phyloP scores from a whole-genome alignment of 1,284 basidiomycete species.

The Sporisorium sorghi region DNA sequence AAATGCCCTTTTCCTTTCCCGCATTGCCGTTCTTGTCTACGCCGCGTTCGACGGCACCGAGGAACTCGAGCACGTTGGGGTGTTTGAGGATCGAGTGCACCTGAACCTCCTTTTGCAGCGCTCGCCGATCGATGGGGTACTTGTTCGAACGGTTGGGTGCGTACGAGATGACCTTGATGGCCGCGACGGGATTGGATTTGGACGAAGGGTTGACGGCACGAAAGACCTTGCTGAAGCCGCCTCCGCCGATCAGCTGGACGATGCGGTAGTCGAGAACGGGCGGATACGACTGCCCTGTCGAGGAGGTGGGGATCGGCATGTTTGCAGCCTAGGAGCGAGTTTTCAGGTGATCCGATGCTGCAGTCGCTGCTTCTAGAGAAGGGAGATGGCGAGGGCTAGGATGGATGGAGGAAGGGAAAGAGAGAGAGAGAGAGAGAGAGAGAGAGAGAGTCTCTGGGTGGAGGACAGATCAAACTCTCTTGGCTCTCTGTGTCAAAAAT shows the following conservation, averaged over 20 bases:
- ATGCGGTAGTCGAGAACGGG: conserved; percentile 64
- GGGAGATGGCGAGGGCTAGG: background rate
- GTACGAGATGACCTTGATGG: conserved; percentile 68
- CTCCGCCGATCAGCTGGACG: conserved; percentile 66
- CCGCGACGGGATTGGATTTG: conserved; percentile 56
- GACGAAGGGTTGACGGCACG: conserved; percentile 59
- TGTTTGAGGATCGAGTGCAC: conserved; percentile 88
- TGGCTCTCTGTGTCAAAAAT: background rate
- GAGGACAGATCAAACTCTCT: background rate
- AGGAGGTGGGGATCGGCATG: conserved; percentile 63
- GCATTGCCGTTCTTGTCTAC: conserved; percentile 44
- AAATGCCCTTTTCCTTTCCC: conserved; percentile 42
- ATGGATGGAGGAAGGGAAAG: background rate
- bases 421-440: too few relatives aligned
- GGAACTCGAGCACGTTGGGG: conserved; percentile 83
- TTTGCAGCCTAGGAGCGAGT: background rate
- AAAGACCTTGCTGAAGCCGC: conserved; percentile 67
- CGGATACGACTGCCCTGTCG: conserved; percentile 64
- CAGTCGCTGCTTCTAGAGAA: conserved; percentile 2
- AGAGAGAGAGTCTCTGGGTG: too few relatives aligned
- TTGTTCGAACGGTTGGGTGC: conserved; percentile 55
- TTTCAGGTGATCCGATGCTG: background rate
- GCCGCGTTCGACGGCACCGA: conserved; percentile 73
- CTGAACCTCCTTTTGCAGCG: conserved; percentile 85
- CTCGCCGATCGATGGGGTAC: conserved; percentile 65